Conservation (phyloP, 1,284 basidiomycete species). For the Ustanciosporium gigantosporum region DNA sequence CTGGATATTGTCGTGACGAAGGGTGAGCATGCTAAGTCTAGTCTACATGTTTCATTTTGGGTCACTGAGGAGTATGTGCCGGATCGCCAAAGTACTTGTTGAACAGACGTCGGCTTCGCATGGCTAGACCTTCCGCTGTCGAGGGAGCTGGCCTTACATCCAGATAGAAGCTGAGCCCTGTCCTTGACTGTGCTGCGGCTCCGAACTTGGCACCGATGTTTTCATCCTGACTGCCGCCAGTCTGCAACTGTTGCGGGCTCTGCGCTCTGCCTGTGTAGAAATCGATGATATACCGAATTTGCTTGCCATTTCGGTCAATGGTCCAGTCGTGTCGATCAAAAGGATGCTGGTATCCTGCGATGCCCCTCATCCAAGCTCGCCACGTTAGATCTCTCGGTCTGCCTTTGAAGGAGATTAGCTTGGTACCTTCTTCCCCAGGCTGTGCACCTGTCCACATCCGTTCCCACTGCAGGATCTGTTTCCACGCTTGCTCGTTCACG, state of each 20-base stretch:
- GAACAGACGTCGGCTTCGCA: slow-evolving; percentile 64
- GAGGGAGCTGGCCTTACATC: slow-evolving; percentile 93
- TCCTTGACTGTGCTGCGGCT: slow-evolving; percentile 8
- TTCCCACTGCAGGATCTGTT: slow-evolving; percentile 88
- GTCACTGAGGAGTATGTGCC: too few species aligned
- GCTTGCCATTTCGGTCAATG: slow-evolving; percentile 85
- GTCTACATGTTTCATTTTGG: too few species aligned
- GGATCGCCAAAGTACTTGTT: slow-evolving; percentile 28
- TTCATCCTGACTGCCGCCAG: too few species aligned
- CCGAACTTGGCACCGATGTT: not conserved
- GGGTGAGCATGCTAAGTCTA: too few species aligned
- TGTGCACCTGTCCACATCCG: slow-evolving; percentile 35
- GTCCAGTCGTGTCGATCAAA: slow-evolving; percentile 99
- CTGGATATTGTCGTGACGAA: too few species aligned
- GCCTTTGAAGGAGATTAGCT: slow-evolving; percentile 78
- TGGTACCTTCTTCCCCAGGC: slow-evolving; percentile 65
- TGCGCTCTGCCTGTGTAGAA: slow-evolving; percentile 83
- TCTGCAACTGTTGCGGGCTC: slow-evolving; percentile 57
- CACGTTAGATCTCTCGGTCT: slow-evolving; percentile 66
- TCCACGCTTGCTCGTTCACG: slow-evolving; percentile 96
- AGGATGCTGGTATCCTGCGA: slow-evolving; percentile 90
- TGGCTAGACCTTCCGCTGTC: slow-evolving; percentile 82
- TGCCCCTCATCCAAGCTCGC: slow-evolving; percentile 77
- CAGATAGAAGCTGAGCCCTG: slow-evolving; percentile 74
- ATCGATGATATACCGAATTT: slow-evolving; percentile 93